phyloP scores from a whole-genome alignment of 306 rosid species.

The Pyrus bretschneideri region DNA sequence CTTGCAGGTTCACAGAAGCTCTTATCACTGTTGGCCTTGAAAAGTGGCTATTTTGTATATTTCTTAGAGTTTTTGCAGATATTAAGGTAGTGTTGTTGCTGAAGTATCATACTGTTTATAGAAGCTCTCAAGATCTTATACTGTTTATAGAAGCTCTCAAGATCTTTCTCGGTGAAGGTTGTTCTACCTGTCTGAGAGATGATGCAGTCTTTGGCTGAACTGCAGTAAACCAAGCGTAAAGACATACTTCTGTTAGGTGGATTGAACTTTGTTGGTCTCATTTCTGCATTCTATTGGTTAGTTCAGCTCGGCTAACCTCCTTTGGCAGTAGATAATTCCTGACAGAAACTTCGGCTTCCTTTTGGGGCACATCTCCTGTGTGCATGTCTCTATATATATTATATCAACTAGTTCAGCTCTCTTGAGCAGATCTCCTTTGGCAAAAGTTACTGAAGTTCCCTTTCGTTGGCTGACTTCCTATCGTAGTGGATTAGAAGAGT shows the following conservation, averaged over 20 bases:
- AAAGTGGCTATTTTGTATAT: conserved; percentile 1
- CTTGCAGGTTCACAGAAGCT: conserved; percentile 14
- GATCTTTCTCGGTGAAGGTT: conserved; percentile 1
- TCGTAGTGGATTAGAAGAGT: conserved; percentile 18
- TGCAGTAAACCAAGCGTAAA: conserved; percentile 32
- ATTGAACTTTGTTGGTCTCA: conserved; percentile 14
- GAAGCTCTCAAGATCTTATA: conserved; percentile 7
- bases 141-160: conserved; percentile 3
- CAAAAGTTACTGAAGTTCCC: conserved; percentile 36
- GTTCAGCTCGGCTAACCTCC: conserved; percentile 17
- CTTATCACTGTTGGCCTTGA: conserved; percentile 4
- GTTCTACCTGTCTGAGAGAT: conserved; percentile 11
- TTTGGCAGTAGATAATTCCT: conserved; percentile 18
- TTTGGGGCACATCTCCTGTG: conserved; percentile 36
- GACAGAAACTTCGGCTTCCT: conserved; percentile 22
- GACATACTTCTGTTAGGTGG: conserved; percentile 25
- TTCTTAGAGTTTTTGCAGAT: neutral
- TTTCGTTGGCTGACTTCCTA: conserved; percentile 33
- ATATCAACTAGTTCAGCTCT: conserved; percentile 24
- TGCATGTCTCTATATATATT: neutral
- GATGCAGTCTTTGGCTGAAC: conserved; percentile 10
- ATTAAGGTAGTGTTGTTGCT: neutral
- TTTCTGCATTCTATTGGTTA: conserved; percentile 23
- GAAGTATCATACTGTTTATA: neutral
- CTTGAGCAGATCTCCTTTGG: conserved; percentile 90